Percentiles rank a stretch among this genome's conserved stretches.
Evolutionary conservation across 306 rosid genomes (phyloP).

Genomic region (Acacia crassicarpa): DNA sequence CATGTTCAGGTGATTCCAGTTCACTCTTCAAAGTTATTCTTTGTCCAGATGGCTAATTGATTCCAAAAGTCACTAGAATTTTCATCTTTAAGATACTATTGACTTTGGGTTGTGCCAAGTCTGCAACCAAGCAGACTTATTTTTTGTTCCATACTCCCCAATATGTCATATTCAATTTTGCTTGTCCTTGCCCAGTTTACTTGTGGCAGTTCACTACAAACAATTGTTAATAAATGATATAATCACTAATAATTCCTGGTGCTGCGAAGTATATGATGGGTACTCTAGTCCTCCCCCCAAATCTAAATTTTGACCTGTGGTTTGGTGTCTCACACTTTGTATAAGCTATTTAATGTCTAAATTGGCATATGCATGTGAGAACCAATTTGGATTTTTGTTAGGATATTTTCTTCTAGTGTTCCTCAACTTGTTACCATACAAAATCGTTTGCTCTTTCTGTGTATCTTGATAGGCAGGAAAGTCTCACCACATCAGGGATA

Average conservation of each 20-base stretch:
- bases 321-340: not conserved
- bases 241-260: not conserved
- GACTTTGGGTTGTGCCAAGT: not conserved
- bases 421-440: not conserved
- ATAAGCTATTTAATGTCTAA: not conserved
- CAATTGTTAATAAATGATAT: not conserved
- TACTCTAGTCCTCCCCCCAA: not conserved
- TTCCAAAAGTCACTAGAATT: constrained; percentile 15
- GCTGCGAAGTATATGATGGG: not conserved
- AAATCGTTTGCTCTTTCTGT: not conserved
- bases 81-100: not conserved
- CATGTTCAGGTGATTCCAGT: constrained; percentile 76
- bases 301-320: not conserved
- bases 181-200: not conserved
- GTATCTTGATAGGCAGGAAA: not conserved
- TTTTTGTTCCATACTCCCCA: not conserved
- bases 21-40: not conserved
- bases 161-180: not conserved
- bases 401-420: not conserved
- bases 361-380: not conserved
- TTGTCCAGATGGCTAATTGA: not conserved
- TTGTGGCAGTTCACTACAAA: not conserved
- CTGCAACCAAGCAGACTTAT: not conserved
- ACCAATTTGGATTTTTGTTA: not conserved
- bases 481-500: not conserved